Conservation (phyloP, 352 stramenopile species). For the Halophytophthora batemanensis region DNA sequence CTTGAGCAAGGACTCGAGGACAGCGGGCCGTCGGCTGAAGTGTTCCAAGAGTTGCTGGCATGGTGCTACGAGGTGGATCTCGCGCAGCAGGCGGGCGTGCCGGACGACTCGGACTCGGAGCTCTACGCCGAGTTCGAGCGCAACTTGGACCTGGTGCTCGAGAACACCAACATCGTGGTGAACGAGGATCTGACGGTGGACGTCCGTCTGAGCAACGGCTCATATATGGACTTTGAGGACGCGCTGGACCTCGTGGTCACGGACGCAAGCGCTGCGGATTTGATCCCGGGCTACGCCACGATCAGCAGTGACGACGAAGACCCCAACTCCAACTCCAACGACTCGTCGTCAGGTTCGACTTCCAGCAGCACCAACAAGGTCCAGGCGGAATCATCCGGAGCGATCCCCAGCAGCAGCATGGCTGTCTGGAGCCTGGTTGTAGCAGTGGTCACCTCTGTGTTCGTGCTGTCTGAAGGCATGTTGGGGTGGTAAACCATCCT, state of each 20-base stretch:
- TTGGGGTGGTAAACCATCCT: too few species aligned
- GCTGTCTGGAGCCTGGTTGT: slow-evolving; percentile 21
- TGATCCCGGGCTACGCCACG: slow-evolving; percentile 14
- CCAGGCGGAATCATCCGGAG: slow-evolving; percentile 11
- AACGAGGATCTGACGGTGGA: slow-evolving; percentile 28
- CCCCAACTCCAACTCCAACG: slow-evolving; percentile 1
- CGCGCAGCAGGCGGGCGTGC: slow-evolving; percentile 30
- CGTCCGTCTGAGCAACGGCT: slow-evolving; percentile 23
- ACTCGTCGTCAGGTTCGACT: too few species aligned
- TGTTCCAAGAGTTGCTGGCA: slow-evolving; percentile 39
- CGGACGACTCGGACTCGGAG: slow-evolving; percentile 39
- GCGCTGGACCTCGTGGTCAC: slow-evolving; percentile 22
- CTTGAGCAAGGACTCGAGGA: slow-evolving; percentile 18
- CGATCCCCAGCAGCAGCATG: slow-evolving; percentile 1
- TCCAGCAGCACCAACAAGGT: slow-evolving; percentile 2
- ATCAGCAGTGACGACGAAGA: slow-evolving; percentile 4
- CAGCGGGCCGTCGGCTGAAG: slow-evolving; percentile 18
- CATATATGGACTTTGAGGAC: slow-evolving; percentile 27
- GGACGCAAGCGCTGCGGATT: slow-evolving; percentile 16
- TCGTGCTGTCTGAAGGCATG: slow-evolving; percentile 9
- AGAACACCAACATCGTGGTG: slow-evolving; percentile 29
- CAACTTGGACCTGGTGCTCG: slow-evolving; percentile 29
- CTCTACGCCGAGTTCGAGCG: slow-evolving; percentile 43
- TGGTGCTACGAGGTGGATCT: slow-evolving; percentile 55
- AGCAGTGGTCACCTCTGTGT: slow-evolving; percentile 12